Base-by-base conservation (phyloP, 805 yeast species). In the Yueomyces sinensis region DNA sequence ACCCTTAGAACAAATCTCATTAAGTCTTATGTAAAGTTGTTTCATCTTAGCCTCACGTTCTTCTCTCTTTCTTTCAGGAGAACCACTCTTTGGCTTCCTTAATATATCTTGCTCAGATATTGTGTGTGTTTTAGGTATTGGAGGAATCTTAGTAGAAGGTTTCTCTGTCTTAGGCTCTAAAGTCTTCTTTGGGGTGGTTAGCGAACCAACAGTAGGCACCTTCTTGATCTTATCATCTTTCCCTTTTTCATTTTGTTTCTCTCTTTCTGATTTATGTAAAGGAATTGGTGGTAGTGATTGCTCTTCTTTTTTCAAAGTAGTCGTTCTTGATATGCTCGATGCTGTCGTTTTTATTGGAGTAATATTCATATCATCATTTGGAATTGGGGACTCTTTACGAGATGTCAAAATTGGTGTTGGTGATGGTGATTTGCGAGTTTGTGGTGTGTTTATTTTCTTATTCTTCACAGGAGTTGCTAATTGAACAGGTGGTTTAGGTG, bases 1-100 rank as follows among this genome's bases (percentile, higher is more conserved):
- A 6, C 87, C 91, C 23, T 72, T 75, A 2, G 84, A 68, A 49
- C 95, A 89, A 32, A 87, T 87, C 28, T 75, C 72, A 37, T 71
- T 66, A 33, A 91, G 63, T 46, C 75, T 80, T 31, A 73, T 70
- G 27, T 41, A 41, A 13, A 82, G 76, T 48, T 81, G 82, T 33
- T 69, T 74, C 45, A 82, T 84, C 47, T 72, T 71, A 37, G 73
- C 70, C 41, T 73, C 76, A 53, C 83, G 77, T 34, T 82, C 82
- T 50, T 83, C 95, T 32, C 89, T 72, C 46, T 82, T 80, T 51
- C 75, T 70, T 43, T 74, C 82, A 11, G 32, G 29, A 13, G 35
- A 32, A 13, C 17, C 31, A 7, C 32, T 17, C 39, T 50, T 47
- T 32, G 57, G 47, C 45, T 44, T 32, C 41, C 46, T 41, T 31